Percentiles rank a stretch among this genome's conserved stretches.
Conservation (phyloP, 2,329 filamentous ascomycete species). For the Phaeosphaeria sp. region DNA sequence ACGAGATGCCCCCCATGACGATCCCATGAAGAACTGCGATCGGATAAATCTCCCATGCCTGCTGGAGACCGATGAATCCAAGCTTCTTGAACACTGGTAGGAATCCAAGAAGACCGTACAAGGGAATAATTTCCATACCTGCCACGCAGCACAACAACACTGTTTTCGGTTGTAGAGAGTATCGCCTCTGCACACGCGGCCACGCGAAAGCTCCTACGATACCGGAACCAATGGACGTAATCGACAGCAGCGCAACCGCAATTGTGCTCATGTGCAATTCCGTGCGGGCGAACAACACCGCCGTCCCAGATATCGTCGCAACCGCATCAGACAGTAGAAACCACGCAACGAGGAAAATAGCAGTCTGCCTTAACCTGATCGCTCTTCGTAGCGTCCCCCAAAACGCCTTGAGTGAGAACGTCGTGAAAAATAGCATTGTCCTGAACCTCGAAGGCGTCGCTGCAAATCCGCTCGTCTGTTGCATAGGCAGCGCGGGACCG, state of each 20-base stretch:
- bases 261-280: constrained; percentile 86
- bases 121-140: constrained; percentile 85
- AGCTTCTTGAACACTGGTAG: constrained; percentile 74
- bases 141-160: constrained; percentile 85
- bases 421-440: constrained; percentile 69
- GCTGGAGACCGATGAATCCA: constrained; percentile 80
- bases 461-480: constrained; percentile 19
- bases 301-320: constrained; percentile 91
- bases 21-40: constrained; percentile 86
- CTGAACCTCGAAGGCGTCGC: constrained; percentile 17
- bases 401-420: constrained; percentile 81
- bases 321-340: constrained; percentile 92
- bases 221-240: constrained; percentile 85
- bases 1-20: constrained; percentile 84
- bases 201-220: constrained; percentile 86
- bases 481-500: constrained; percentile 72
- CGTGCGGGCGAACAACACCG: constrained; percentile 91
- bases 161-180: constrained; percentile 74
- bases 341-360: constrained; percentile 82
- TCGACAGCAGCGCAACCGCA: constrained; percentile 84
- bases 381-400: constrained; percentile 79
- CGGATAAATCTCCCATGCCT: constrained; percentile 92
- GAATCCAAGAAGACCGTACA: constrained; percentile 87
- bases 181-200: constrained; percentile 74
- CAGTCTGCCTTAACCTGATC: constrained; percentile 70